phyloP scores from a whole-genome alignment of 116 monocot species.

The Posidonia oceanica region DNA sequence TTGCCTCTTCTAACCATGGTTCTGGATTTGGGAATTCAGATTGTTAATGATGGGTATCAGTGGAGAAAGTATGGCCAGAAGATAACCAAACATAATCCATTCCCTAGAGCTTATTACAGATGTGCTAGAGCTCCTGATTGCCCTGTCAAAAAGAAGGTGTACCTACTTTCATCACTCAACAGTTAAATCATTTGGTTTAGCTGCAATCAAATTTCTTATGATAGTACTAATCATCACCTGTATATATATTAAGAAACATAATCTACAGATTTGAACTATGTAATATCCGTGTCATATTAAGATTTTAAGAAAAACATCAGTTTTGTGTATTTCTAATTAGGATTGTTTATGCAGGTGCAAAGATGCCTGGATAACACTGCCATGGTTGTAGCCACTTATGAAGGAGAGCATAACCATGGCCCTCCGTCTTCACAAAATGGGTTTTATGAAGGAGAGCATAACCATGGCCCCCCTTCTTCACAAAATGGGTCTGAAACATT shows the following conservation, averaged over 20 bases:
- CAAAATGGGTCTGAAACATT: too few species aligned
- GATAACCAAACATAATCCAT: conserved; percentile 28
- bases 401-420: conserved; percentile 53
- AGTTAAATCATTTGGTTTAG: background rate
- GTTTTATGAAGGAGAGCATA: conserved; percentile 58
- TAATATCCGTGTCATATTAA: background rate
- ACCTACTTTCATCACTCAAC: background rate
- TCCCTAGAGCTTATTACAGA: conserved; percentile 26
- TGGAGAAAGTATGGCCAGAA: conserved; percentile 40
- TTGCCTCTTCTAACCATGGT: background rate
- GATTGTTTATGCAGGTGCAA: conserved; percentile 35
- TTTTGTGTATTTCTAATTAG: background rate
- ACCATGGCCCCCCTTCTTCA: conserved; percentile 12
- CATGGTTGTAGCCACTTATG: conserved; percentile 49
- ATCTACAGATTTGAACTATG: too few species aligned
- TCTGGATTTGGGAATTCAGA: conserved; percentile 6
- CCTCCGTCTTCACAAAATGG: background rate
- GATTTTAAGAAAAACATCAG: background rate
- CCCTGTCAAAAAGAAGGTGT: conserved; percentile 34
- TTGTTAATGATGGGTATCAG: conserved; percentile 25
- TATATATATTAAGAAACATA: too few species aligned
- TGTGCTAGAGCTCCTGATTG: conserved; percentile 19
- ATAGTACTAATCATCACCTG: background rate
- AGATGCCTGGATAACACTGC: conserved; percentile 21
- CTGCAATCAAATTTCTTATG: background rate